Conservation (phyloP, 2,329 filamentous ascomycete species). For the Aspergillus tamarii region DNA sequence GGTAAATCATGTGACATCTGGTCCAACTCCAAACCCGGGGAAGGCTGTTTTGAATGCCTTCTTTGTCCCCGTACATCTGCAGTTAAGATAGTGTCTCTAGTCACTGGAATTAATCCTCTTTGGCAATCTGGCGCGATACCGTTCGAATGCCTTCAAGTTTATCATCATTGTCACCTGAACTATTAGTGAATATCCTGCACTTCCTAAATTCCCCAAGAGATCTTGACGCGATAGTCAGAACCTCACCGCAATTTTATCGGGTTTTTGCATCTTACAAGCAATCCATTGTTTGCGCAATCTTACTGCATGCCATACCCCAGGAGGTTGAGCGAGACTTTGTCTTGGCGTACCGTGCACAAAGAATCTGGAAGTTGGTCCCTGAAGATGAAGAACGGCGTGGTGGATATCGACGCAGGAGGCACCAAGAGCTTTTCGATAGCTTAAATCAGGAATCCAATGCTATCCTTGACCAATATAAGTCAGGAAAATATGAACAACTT, state of each 20-base stretch:
- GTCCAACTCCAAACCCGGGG: too few species aligned
- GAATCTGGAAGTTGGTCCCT: not conserved
- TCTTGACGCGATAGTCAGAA: not conserved
- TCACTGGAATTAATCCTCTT: not conserved
- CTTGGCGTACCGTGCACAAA: not conserved
- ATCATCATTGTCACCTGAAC: not conserved
- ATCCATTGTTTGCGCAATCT: not conserved
- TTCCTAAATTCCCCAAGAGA: not conserved
- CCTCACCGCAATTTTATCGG: not conserved
- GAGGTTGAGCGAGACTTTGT: not conserved
- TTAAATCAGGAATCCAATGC: not conserved
- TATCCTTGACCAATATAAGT: not conserved
- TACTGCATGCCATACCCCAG: not conserved
- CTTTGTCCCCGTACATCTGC: not conserved
- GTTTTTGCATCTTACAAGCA: not conserved
- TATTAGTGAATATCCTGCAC: not conserved
- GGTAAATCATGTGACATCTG: not conserved
- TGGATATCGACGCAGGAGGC: not conserved
- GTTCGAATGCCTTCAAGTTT: not conserved
- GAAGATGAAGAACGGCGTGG: not conserved
- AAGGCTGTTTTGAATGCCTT: not conserved
- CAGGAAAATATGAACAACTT: rapidly evolving
- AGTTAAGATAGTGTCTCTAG: not conserved
- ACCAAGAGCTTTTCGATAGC: not conserved
- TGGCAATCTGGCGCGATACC: not conserved